Percentiles rank a stretch among this genome's conserved stretches.
Evolutionary conservation across 2,329 filamentous ascomycete genomes (phyloP).

Genomic region (Aurifilum marmelostoma): DNA sequence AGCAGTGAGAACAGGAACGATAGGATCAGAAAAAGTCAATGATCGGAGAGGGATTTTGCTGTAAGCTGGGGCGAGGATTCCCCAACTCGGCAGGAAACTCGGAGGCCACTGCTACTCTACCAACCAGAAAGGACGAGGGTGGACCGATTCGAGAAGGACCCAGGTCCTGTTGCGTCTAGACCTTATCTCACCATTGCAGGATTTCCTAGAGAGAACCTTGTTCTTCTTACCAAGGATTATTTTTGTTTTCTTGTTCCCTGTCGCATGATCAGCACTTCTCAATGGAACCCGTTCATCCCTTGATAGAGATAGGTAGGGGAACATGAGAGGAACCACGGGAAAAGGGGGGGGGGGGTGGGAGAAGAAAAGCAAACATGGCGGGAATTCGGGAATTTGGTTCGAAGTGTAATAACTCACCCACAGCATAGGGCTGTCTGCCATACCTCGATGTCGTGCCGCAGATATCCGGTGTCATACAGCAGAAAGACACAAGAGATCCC

Average conservation of each 20-base stretch:
- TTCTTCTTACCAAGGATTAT: neutral
- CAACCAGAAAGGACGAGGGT: constrained; percentile 2
- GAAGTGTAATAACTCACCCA: neutral
- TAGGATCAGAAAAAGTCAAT: neutral
- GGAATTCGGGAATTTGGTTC: neutral
- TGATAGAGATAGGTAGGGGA: neutral
- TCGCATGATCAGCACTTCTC: neutral
- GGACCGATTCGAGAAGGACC: constrained; percentile 2
- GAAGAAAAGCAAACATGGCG: neutral
- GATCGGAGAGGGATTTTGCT: neutral
- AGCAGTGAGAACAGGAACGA: neutral
- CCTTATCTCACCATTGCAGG: neutral
- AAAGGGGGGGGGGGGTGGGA: too few relatives aligned
- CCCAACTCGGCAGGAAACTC: neutral
- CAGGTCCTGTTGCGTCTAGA: neutral
- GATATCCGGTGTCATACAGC: neutral
- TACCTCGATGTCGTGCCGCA: neutral
- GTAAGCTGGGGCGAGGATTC: neutral
- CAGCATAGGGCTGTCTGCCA: neutral
- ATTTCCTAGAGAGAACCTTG: neutral
- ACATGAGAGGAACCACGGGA: too few relatives aligned
- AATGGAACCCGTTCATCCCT: neutral
- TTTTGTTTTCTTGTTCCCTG: neutral
- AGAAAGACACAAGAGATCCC: neutral
- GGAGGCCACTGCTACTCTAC: neutral